phyloP scores from a whole-genome alignment of 192 early-diverging fungal species.

The Coemansia sp. region DNA sequence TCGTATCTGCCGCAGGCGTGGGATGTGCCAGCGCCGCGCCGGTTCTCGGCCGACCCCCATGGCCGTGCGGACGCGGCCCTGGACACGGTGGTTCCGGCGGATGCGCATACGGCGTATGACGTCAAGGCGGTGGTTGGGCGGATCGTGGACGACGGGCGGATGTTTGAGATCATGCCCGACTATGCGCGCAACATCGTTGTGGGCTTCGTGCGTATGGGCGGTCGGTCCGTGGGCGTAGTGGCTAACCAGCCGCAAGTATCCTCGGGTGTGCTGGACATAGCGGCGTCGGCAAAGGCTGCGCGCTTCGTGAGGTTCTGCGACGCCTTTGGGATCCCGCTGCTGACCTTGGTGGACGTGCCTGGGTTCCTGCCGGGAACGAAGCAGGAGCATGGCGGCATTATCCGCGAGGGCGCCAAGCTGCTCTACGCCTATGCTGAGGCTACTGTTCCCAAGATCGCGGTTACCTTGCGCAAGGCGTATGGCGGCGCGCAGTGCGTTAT shows the following conservation, averaged over 20 bases:
- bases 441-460: constrained; percentile 93
- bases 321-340: constrained; percentile 91
- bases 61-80: constrained; percentile 74
- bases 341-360: constrained; percentile 96
- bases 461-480: constrained; percentile 95
- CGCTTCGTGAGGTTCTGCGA: constrained; percentile 96
- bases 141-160: constrained; percentile 77
- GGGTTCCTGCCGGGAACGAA: constrained; percentile 93
- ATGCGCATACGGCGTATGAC: constrained; percentile 92
- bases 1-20: constrained; percentile 89
- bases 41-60: constrained; percentile 64
- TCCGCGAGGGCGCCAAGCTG: constrained; percentile 94
- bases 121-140: constrained; percentile 85
- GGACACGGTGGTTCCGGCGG: constrained; percentile 84
- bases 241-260: constrained; percentile 96
- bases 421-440: constrained; percentile 96
- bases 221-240: constrained; percentile 83
- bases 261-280: constrained; percentile 94
- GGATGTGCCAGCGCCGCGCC: constrained; percentile 63
- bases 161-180: constrained; percentile 92
- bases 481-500: constrained; percentile 98
- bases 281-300: constrained; percentile 92
- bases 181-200: constrained; percentile 92
- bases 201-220: constrained; percentile 84
- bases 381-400: constrained; percentile 96